Evolutionary conservation across 2,329 filamentous ascomycete genomes (phyloP), one percentile per base, ranked within the genome.

Genomic region (Beauveria pseudobassiana): DNA sequence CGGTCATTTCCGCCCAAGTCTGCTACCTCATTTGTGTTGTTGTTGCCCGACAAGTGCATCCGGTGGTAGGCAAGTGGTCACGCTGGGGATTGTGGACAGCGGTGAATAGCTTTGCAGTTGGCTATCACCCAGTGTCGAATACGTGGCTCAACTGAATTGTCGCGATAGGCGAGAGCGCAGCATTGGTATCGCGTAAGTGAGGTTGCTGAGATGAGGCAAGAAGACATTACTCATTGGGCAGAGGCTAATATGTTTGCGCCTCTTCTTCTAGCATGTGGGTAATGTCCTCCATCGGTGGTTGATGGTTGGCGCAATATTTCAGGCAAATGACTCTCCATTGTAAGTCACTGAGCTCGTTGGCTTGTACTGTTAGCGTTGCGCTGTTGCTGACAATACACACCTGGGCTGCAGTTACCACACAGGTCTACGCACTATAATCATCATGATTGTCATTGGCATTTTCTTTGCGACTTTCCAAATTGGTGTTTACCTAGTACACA

Each of bases 101-200:
- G 0, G 74, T 82, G 3, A 82, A 83, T 67, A 71, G 71, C 1
- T 76, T 82, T 43, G 78, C 80, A 0, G 80, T 82, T 9, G 78
- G 80, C 0, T 83, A 82, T 64, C 80, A 83, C 67, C 80, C 80
- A 0, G 73, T 80, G 0, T 79, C 82, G 60, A 83, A 82, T 67
- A 75, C 78, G 0, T 83, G 80, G 80, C 70, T 80, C 78, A 82
- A 66, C 69, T 82, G 7, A 83, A 83, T 64, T 82, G 80, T 64
- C 71, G 70, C 16, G 76, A 77, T 20, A 66, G 76, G 0, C 68
- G 75, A 5, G 80, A 82, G 67, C 68, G 79, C 59, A 82, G 78
- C 63, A 79, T 83, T 56, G 74, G 71, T 22, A 76, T 83, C 52
- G 79, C 80, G 72, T 80, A 65, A 65, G 77, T 68, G 30, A 38